These are phyloP conservation scores for Fragaria vesca DNA, from an alignment of 306 rosid species.

Conservation along the genomic window DNA sequence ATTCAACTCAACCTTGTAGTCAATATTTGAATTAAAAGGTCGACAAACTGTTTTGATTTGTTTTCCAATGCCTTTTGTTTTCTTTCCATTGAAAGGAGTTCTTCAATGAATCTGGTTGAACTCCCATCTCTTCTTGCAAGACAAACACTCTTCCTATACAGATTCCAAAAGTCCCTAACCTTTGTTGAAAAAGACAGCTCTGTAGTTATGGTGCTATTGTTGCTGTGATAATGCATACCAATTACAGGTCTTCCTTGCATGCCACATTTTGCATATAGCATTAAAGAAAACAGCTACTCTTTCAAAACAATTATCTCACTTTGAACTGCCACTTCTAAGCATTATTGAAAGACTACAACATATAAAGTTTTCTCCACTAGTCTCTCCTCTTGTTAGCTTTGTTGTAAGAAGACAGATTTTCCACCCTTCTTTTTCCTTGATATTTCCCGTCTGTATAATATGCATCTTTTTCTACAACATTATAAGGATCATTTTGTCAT, in stretches of 20 bases:
- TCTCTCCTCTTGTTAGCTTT: constrained; percentile 20
- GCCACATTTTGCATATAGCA: constrained; percentile 11
- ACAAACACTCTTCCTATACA: background rate
- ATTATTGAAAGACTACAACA: constrained; percentile 18
- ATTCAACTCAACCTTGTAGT: background rate
- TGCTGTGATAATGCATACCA: background rate
- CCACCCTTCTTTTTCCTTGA: constrained; percentile 11
- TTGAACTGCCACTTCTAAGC: constrained; percentile 11
- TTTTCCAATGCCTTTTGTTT: constrained; percentile 8
- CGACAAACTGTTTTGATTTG: constrained; percentile 5
- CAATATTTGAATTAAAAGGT: constrained; percentile 12
- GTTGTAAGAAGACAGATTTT: constrained; percentile 23
- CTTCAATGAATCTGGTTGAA: background rate
- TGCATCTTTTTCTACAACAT: background rate
- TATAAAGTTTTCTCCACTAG: constrained; percentile 11
- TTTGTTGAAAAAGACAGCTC: constrained; percentile 8
- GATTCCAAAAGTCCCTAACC: constrained; percentile 4
- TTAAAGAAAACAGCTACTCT: constrained; percentile 11
- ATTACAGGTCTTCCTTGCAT: constrained; percentile 2
- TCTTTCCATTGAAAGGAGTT: background rate
- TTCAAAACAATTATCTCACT: background rate
- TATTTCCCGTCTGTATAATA: background rate
- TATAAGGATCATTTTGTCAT: background rate
- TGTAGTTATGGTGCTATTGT: background rate
- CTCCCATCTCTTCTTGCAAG: background rate